Percentiles rank a stretch among this genome's conserved stretches.
Conservation (phyloP, 192 early-diverging fungal genomes). For the Entomortierella parvispora region DNA sequence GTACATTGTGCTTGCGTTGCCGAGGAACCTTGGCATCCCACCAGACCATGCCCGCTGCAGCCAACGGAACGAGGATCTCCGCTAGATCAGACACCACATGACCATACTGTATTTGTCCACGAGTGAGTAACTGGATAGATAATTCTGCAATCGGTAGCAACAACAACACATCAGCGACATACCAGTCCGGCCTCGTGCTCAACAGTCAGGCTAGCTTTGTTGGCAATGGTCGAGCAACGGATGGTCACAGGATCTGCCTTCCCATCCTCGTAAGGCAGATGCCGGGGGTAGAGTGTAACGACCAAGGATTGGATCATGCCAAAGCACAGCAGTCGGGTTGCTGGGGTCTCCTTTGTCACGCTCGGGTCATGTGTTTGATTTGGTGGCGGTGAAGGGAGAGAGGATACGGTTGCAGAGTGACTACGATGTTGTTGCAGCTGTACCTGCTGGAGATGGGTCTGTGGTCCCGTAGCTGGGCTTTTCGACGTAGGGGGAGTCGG, state of each 20-base stretch:
- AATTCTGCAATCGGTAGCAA: conserved; percentile 1
- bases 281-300: conserved; percentile 50
- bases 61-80: conserved; percentile 38
- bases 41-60: conserved; percentile 38
- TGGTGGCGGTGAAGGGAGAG: too few species aligned
- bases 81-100: conserved; percentile 44
- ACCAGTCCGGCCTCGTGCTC: conserved; percentile 41
- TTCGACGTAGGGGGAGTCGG: neutral
- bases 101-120: conserved; percentile 27
- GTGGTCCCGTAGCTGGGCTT: neutral
- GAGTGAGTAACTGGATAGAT: neutral
- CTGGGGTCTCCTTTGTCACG: too few species aligned
- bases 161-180: neutral
- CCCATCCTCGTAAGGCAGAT: conserved; percentile 38
- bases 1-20: conserved; percentile 35
- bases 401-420: neutral
- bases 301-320: conserved; percentile 50
- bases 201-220: conserved; percentile 39
- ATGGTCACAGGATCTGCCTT: conserved; percentile 38
- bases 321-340: conserved; percentile 32
- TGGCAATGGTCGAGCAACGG: conserved; percentile 20
- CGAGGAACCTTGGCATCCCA: conserved; percentile 47
- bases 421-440: neutral
- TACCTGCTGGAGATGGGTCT: neutral
- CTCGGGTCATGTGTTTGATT: too few species aligned